Evolutionary conservation across 495 filamentous ascomycete species (phyloP), one percentile per base, ranked within the genome.

Genomic region (Tuber magnatum): DNA sequence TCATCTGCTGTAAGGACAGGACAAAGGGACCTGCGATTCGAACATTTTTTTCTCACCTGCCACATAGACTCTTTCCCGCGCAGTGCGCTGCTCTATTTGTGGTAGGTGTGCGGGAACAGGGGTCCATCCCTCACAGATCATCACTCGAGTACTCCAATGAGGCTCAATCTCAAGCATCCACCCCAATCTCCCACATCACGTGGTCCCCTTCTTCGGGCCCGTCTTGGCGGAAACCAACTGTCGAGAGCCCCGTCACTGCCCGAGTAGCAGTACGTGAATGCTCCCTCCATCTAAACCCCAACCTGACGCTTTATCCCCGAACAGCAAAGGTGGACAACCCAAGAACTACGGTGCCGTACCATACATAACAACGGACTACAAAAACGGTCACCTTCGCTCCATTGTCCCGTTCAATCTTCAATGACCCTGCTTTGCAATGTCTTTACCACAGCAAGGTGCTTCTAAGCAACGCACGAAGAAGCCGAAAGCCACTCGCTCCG

Each of bases 401-500:
- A 65, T 65, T 16, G 28, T 28, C 14, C 56, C 43, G 22, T 56
- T 14, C 6, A 39, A 32, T 38, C 75, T 38, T 24, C 43, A 48
- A 79, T 78, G 77, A 18, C 32, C 74, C 78, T 42, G 65, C 6
- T n/a, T 48, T 22, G 38, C 69, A 39, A 71, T 75, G 16, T 79
- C 84, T 68, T 82, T 85, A 1, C 84, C 88, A 9, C 85, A 89
- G 1, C 56, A 65, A 35, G 56, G 56, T 35, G 28, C 56, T 65
- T 65, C 35, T 78, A 89, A 88, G 71, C 88, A 89, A 28, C 87
- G 89, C 18, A 69, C 38, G 48, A 79, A 73, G 69, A 89, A 87
- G 83, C 89, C 89, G 84, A 87, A 86, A 80, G 88, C 87, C 79
- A 81, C 84, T 74, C 83, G 80, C 84, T 80, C 76, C 78, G 77